Percentiles rank a stretch among this genome's conserved stretches.
Conservation (phyloP, 805 yeast genomes). For the Yamadazyma philogaea region DNA sequence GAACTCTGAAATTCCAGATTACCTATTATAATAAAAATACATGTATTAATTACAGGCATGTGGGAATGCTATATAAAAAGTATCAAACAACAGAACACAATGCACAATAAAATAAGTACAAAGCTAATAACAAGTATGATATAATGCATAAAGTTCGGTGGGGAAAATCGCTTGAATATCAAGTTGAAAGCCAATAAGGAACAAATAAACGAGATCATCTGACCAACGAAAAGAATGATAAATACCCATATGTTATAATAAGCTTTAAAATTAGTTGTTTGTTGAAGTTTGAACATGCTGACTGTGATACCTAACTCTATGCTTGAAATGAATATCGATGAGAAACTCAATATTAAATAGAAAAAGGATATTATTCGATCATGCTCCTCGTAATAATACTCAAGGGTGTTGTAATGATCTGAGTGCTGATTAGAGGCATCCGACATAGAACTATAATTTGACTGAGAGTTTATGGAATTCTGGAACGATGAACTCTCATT, state of each 20-base stretch:
- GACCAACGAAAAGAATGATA: constrained; percentile 29
- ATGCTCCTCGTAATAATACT: constrained; percentile 30
- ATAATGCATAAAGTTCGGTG: constrained; percentile 23
- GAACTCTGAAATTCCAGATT: too few relatives aligned
- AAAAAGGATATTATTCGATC: constrained; percentile 35
- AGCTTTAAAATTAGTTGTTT: constrained; percentile 21
- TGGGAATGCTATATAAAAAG: constrained; percentile 2
- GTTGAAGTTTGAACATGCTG: constrained; percentile 23
- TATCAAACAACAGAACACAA: constrained; percentile 3
- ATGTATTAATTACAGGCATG: neutral
- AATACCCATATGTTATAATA: constrained; percentile 33
- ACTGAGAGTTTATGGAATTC: constrained; percentile 4
- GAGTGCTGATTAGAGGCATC: constrained; percentile 32
- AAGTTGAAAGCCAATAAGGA: constrained; percentile 35
- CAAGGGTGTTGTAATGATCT: constrained; percentile 20
- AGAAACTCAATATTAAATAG: constrained; percentile 29
- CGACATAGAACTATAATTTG: constrained; percentile 8
- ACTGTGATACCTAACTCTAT: constrained; percentile 39
- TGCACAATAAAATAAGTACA: constrained; percentile 9
- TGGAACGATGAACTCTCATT: constrained; percentile 8
- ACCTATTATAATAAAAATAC: too few relatives aligned
- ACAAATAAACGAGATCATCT: constrained; percentile 29
- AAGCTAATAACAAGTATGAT: constrained; percentile 11
- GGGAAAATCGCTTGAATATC: constrained; percentile 28
- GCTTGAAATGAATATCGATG: constrained; percentile 37